These are phyloP conservation scores for Phlebiopsis flavidoalba DNA, from an alignment of 768 basidiomycete genomes.

Conservation along the genomic window DNA sequence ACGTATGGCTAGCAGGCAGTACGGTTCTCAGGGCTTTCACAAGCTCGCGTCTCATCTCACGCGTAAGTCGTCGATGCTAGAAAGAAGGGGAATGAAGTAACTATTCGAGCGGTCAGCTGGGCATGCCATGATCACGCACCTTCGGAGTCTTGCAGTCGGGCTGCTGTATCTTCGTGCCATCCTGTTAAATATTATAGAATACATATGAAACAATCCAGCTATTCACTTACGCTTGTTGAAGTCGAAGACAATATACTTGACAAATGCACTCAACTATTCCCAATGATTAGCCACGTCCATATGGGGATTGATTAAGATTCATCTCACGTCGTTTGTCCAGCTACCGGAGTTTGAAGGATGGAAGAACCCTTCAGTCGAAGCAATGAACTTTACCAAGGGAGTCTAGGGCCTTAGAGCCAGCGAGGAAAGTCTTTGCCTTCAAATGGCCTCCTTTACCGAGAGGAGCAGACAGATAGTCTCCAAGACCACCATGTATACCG, in stretches of 20 bases:
- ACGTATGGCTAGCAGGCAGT: slow-evolving; percentile 83
- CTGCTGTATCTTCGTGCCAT: slow-evolving; percentile 74
- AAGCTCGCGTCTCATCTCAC: slow-evolving; percentile 75
- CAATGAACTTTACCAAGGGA: slow-evolving; percentile 80
- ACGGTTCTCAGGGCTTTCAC: slow-evolving; percentile 81
- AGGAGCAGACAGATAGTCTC: slow-evolving; percentile 57
- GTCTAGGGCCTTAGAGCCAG: slow-evolving; percentile 80
- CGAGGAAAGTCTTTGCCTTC: slow-evolving; percentile 58
- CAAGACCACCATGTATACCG: slow-evolving; percentile 27
- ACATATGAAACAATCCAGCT: background rate
- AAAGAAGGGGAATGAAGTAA: background rate
- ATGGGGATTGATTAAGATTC: slow-evolving; percentile 1
- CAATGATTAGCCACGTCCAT: background rate
- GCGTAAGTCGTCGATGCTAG: slow-evolving; percentile 72
- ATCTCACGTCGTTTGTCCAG: slow-evolving; percentile 69
- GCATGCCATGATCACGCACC: slow-evolving; percentile 27
- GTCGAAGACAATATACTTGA: slow-evolving; percentile 78
- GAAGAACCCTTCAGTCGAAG: slow-evolving; percentile 86
- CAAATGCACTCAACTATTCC: slow-evolving; percentile 69
- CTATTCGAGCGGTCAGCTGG: background rate
- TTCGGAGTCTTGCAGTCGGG: slow-evolving; percentile 77
- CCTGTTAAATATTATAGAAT: slow-evolving; percentile 31
- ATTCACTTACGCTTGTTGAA: slow-evolving; percentile 69
- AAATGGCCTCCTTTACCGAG: slow-evolving; percentile 40
- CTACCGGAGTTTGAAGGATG: slow-evolving; percentile 84